Evolutionary conservation across 345 rosid species (phyloP).

Genomic region (Excoecaria agallocha): DNA sequence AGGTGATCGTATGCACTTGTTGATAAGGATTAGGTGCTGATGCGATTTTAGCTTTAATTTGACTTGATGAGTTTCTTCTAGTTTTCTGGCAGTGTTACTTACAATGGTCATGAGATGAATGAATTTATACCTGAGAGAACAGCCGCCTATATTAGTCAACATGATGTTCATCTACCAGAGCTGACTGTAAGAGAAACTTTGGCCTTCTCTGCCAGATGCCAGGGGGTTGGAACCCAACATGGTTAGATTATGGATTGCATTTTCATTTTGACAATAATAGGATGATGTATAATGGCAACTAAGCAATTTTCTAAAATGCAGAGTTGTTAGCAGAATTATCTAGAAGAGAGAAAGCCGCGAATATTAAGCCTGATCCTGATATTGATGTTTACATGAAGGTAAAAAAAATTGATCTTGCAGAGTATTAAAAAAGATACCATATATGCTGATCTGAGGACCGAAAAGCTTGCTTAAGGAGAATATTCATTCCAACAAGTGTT

Average conservation of each 20-base stretch:
- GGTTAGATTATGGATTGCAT: conserved; percentile 34
- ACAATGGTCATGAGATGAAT: conserved; percentile 49
- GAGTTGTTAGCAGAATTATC: conserved; percentile 65
- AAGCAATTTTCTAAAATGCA: conserved; percentile 19
- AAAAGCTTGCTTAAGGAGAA: neutral
- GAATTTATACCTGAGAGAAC: conserved; percentile 67
- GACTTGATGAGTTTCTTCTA: conserved; percentile 12
- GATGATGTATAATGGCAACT: neutral
- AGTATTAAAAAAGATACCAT: neutral
- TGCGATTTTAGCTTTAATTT: neutral
- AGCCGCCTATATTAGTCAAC: conserved; percentile 66
- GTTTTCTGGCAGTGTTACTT: conserved; percentile 57
- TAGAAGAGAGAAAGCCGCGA: conserved; percentile 75
- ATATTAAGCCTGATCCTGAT: conserved; percentile 76
- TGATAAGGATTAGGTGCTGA: neutral
- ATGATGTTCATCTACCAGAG: conserved; percentile 57
- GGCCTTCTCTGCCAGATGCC: conserved; percentile 74
- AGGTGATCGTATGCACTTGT: conserved; percentile 32
- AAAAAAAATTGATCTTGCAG: neutral
- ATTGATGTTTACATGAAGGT: conserved; percentile 84
- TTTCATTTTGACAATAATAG: neutral
- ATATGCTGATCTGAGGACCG: neutral
- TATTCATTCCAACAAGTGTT: too few relatives aligned
- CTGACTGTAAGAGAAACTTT: conserved; percentile 75
- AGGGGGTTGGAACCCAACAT: conserved; percentile 55